These are phyloP conservation scores for Solanum rostratum DNA, from an alignment of 257 asterid genomes.

Conservation along the genomic window DNA sequence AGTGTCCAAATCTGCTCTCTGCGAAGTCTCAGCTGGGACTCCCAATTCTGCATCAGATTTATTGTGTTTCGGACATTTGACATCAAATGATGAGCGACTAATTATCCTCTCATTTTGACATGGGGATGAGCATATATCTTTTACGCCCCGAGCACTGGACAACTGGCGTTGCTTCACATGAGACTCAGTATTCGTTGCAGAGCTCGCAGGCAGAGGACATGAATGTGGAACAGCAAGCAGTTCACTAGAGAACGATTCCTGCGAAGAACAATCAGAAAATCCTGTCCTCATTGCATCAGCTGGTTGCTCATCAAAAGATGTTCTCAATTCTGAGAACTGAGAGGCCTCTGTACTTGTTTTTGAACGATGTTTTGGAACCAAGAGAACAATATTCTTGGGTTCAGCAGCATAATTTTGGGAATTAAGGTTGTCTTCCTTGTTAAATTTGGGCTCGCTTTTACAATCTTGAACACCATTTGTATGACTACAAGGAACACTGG, in stretches of 20 bases:
- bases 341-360: constrained; percentile 26
- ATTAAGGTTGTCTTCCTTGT: constrained; percentile 9
- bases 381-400: constrained; percentile 27
- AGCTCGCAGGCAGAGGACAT: constrained; percentile 45
- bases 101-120: constrained; percentile 13
- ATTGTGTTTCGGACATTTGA: constrained; percentile 15
- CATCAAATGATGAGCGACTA: constrained; percentile 19
- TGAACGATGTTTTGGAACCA: constrained; percentile 31
- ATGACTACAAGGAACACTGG: constrained; percentile 11
- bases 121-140: constrained; percentile 9
- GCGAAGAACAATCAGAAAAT: constrained; percentile 41
- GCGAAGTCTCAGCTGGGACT: constrained; percentile 21
- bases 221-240: constrained; percentile 34
- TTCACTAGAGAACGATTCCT: constrained; percentile 29
- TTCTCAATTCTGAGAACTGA: constrained; percentile 33
- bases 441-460: constrained; percentile 13
- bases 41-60: constrained; percentile 14
- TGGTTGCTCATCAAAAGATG: constrained; percentile 28
- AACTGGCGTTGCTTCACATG: constrained; percentile 6
- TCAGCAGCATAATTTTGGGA: constrained; percentile 20
- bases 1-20: constrained; percentile 15
- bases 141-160: constrained; percentile 12
- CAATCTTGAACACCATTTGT: constrained; percentile 12
- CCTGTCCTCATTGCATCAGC: constrained; percentile 21
- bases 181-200: neutral